Base-by-base conservation (phyloP, 2,329 filamentous ascomycete species). In the Parastagonospora nodorum region DNA sequence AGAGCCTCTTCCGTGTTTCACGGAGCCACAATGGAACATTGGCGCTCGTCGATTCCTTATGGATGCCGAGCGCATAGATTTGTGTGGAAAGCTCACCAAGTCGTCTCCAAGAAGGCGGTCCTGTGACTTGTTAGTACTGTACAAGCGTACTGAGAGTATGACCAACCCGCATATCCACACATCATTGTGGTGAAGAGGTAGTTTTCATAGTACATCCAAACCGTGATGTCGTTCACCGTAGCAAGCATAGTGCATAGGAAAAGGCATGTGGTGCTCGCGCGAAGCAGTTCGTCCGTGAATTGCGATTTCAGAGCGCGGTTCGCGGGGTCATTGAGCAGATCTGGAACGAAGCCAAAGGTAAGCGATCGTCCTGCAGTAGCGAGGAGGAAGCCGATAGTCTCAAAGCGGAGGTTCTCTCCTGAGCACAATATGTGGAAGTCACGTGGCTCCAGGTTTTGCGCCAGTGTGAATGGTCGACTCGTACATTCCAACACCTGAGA, bases 361-460 rank as follows among this genome's bases (percentile, higher is more conserved):
- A 69, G 45, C 8, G 67, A 62, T 45, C 73, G 36, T 36, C 74
- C 75, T 2, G 76, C 74, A 5, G 72, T 65, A 24, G 72, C 64
- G 32, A 74, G 67, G 5, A 77, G 50, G 9, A 72, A 62, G 0
- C 72, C 75, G 9, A 77, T 63, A 4, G 70, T 71, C 31, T 78
- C 75, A 5, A 77, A 55, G 1, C 75, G 72, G 31, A 76, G 53
- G 14, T 69, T 66, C 11, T 65, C 57, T 0, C 74, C 75, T 0
- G 74, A 76, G 46, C 69, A 76, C 1, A 75, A 50, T 12, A 61
- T 63, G 48, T 75, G 68, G 38, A 78, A 77, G 8, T 73, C 66
- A 11, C 57, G 50, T 1, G 72, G 70, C 31, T 67, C 60, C 1
- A 64, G 42, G 46, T 58, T 35, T 27, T 61, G 55, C 1, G 62